Conservation (phyloP, 1,139 yeast genomes). For the Candida sojae region DNA sequence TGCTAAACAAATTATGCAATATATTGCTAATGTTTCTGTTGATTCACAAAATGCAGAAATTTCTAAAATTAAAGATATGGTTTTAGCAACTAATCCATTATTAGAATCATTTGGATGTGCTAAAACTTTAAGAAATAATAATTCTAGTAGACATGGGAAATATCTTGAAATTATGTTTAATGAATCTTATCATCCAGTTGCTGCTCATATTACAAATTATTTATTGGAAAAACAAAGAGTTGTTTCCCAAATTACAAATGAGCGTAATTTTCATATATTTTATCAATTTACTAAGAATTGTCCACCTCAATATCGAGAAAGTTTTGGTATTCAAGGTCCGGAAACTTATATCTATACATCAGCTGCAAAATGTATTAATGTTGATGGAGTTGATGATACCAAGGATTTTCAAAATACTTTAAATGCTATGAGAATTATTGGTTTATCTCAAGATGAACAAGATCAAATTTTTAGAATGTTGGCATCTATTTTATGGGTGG, state of each 20-base stretch:
- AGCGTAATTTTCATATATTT: constrained; percentile 95
- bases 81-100: constrained; percentile 93
- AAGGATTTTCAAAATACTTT: constrained; percentile 80
- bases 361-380: constrained; percentile 81
- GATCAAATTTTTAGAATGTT: constrained; percentile 85
- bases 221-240: constrained; percentile 93
- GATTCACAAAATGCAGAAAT: constrained; percentile 53
- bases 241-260: constrained; percentile 87
- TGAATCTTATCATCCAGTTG: constrained; percentile 76
- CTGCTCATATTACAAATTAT: constrained; percentile 95
- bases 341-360: constrained; percentile 91
- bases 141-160: constrained; percentile 97
- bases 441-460: constrained; percentile 78
- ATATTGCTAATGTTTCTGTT: constrained; percentile 80
- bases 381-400: constrained; percentile 82
- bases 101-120: constrained; percentile 99
- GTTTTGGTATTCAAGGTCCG: constrained; percentile 88
- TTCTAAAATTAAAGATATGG: constrained; percentile 92
- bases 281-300: constrained; percentile 95
- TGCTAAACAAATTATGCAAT: constrained; percentile 98
- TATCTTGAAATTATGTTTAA: constrained; percentile 91
- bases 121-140: constrained; percentile 91
- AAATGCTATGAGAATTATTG: constrained; percentile 85
- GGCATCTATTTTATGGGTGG: constrained; percentile 91
- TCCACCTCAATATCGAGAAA: constrained; percentile 78